A percentile compares a stretch with the other conserved stretches of the same genome.
Evolutionary conservation across 495 filamentous ascomycete genomes (phyloP).

Genomic region (Neurospora sp.): DNA sequence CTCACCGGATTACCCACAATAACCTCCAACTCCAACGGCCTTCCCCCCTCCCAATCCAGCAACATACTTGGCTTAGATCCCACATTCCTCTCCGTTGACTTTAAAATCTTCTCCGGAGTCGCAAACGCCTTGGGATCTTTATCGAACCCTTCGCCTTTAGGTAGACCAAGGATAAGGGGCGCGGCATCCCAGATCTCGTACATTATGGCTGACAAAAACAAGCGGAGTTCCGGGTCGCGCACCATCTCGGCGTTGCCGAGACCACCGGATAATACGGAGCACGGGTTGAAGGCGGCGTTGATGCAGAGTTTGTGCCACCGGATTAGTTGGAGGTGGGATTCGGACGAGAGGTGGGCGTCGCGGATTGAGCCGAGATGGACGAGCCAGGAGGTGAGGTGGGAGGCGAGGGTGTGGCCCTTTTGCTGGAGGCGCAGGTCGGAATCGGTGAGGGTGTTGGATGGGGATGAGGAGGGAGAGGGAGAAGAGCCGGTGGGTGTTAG

Average conservation of each 20-base stretch:
- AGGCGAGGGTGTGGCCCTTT: constrained; percentile 13
- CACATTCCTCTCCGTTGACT: constrained; percentile 43
- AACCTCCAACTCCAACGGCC: constrained; percentile 49
- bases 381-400: constrained; percentile 28
- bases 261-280: constrained; percentile 46
- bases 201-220: constrained; percentile 42
- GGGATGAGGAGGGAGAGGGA: background rate
- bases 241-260: constrained; percentile 45
- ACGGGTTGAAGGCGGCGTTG: constrained; percentile 55
- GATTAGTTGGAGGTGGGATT: constrained; percentile 44
- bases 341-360: constrained; percentile 39
- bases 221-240: constrained; percentile 37
- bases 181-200: constrained; percentile 46
- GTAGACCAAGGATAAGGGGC: constrained; percentile 36
- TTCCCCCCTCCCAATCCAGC: constrained; percentile 46
- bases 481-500: background rate
- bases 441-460: constrained; percentile 18
- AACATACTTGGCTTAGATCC: constrained; percentile 51
- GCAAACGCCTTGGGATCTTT: constrained; percentile 23
- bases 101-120: constrained; percentile 42
- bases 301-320: constrained; percentile 58
- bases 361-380: constrained; percentile 35
- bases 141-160: background rate
- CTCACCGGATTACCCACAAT: constrained; percentile 50
- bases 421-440: constrained; percentile 19